Evolutionary conservation across 768 basidiomycete species (phyloP), one percentile per base, ranked within the genome.

Genomic region (Pisolithus sp.): DNA sequence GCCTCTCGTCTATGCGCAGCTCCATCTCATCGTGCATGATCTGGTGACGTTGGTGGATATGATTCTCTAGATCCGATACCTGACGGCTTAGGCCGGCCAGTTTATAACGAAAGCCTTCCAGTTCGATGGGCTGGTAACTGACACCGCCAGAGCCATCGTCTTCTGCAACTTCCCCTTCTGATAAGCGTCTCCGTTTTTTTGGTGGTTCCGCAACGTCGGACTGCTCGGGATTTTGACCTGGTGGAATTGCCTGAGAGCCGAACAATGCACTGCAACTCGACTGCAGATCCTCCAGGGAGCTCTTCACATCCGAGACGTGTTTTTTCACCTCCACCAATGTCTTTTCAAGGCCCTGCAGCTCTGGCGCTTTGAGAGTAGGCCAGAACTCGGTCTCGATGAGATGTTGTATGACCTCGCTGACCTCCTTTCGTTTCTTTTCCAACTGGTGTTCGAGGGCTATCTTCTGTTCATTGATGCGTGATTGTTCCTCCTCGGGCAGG

Each of bases 361-460:
- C 60, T n/a, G 65, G 54, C 6, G 52, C 46, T 20, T 59, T 62
- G 3, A 71, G n/a, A 30, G 67, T 44, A 5, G 74, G 75, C 75
- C 75, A 76, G 52, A 73, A 75, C 17, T 64, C 63, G 43, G 62
- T 59, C 23, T 66, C 67, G 5, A 70, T 48, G 13, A 76, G 65
- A 20, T 58, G 64, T 30, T 57, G 61, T 17, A 72, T 48, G 12
- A 49, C 37, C 3, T 57, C 59, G 31, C 65, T 68, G 30, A 75
- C 53, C 26, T 69, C 66, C 36, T 59, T 61, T 54, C 69, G 67
- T 51, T 71, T 73, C 23, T 18, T 53, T 5, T 62, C 62, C 37
- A 57, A 52, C n/a, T 58, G 55, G 6, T 52, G 44, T 36, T 68
- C 67, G 23, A 66, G 53, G 4, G 43, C 44, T 20, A 50, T 46